Evolutionary conservation across 768 basidiomycete genomes (phyloP).

Genomic region (Podaxis sp.): DNA sequence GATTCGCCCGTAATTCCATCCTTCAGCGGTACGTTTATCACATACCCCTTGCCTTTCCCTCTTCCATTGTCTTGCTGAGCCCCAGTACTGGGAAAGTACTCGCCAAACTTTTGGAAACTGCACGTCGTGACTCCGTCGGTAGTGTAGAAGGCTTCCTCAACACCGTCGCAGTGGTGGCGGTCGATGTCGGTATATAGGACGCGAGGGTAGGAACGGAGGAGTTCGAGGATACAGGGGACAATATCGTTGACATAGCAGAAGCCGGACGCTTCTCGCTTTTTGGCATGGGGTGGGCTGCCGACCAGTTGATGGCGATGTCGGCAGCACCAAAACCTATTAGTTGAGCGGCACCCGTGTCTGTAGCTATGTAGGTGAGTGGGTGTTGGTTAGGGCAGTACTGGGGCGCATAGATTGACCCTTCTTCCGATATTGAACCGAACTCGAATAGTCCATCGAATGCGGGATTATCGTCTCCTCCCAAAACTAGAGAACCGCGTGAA

Average conservation of each 20-base stretch:
- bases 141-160: constrained; percentile 98
- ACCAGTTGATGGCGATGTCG: constrained; percentile 97
- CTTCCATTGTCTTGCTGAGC: constrained; percentile 84
- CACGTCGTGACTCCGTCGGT: constrained; percentile 97
- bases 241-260: constrained; percentile 99
- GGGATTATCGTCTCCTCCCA: constrained; percentile 92
- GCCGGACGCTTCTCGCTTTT: constrained; percentile 95
- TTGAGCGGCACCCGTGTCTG: constrained; percentile 69
- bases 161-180: constrained; percentile 97
- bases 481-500: constrained; percentile 41
- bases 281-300: constrained; percentile 98
- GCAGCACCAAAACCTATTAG: constrained; percentile 75
- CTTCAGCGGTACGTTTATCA: constrained; percentile 89
- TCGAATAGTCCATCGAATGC: constrained; percentile 96
- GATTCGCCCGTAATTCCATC: constrained; percentile 93
- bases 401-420: constrained; percentile 82
- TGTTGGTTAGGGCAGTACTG: background rate
- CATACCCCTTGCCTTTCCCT: constrained; percentile 81
- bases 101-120: constrained; percentile 96
- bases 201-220: constrained; percentile 79
- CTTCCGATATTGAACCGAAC: constrained; percentile 95
- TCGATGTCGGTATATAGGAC: constrained; percentile 98
- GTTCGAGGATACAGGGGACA: constrained; percentile 89
- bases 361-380: background rate
- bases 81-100: constrained; percentile 88